Percentiles rank a stretch among this genome's conserved stretches.
Evolutionary conservation across 2,329 filamentous ascomycete genomes (phyloP).

Genomic region (Trichoderma afroharzianum): DNA sequence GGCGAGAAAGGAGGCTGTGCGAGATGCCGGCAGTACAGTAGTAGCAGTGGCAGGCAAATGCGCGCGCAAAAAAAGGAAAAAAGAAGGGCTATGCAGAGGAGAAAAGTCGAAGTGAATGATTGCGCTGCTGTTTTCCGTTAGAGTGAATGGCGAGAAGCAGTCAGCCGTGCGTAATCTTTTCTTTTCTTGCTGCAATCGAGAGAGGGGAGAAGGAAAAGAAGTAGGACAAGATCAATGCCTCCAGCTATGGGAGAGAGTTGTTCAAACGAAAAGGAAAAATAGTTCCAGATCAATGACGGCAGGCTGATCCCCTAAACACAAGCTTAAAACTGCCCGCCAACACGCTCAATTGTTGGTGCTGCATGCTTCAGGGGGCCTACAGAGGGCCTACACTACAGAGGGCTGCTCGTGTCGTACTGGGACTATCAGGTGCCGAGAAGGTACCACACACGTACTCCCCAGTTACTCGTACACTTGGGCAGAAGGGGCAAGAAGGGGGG

Average conservation of each 20-base stretch:
- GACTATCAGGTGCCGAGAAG: background rate
- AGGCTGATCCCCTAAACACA: background rate
- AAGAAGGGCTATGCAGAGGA: background rate
- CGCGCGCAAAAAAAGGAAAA: background rate
- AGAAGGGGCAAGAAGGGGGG: background rate
- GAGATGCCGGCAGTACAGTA: background rate
- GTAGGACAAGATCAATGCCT: background rate
- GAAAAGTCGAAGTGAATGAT: background rate
- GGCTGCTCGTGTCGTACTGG: background rate
- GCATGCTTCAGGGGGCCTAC: background rate
- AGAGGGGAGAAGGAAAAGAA: background rate
- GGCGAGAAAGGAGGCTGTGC: slow-evolving; percentile 7
- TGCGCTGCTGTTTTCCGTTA: background rate
- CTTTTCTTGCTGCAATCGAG: background rate
- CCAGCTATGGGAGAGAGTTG: background rate
- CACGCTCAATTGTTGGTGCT: background rate
- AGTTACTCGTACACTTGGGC: background rate
- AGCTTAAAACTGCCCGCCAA: background rate
- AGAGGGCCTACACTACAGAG: background rate
- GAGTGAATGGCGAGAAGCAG: background rate
- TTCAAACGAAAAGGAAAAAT: background rate
- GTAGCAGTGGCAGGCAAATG: background rate
- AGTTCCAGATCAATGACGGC: background rate
- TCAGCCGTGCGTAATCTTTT: background rate
- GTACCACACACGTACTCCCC: background rate